A percentile compares a stretch with the other conserved stretches of the same genome.
phyloP scores from a whole-genome alignment of 164 flowering plant species.

The Berberis thunbergii region DNA sequence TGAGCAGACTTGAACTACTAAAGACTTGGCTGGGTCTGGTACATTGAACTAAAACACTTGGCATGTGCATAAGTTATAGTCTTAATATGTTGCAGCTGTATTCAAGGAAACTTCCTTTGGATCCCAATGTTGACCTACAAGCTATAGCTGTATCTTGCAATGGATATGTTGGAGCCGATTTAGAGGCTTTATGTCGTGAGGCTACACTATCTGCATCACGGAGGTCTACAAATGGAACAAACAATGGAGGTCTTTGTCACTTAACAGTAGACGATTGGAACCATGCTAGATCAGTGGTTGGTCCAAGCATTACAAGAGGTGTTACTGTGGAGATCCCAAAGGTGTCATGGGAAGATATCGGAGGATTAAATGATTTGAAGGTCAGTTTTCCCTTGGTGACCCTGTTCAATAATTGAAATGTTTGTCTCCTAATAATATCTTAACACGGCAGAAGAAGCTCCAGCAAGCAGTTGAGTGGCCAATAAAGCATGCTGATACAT shows the following conservation, averaged over 20 bases:
- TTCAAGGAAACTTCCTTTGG: conserved; percentile 57
- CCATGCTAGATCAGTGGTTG: conserved; percentile 58
- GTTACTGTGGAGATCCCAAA: conserved; percentile 81
- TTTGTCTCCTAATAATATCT: not conserved
- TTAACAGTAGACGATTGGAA: conserved; percentile 71
- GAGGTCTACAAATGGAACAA: conserved; percentile 27
- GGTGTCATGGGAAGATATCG: conserved; percentile 94
- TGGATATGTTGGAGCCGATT: conserved; percentile 96
- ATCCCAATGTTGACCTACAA: conserved; percentile 45
- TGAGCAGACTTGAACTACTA: too few species aligned
- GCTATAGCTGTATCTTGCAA: conserved; percentile 80
- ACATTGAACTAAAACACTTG: too few species aligned
- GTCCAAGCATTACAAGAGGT: conserved; percentile 95
- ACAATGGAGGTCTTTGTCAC: conserved; percentile 14
- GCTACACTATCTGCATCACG: conserved; percentile 45
- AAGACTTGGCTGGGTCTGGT: too few species aligned
- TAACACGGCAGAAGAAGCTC: conserved; percentile 63
- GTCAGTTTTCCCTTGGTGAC: conserved; percentile 22
- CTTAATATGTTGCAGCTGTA: conserved; percentile 46
- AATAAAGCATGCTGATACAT: conserved; percentile 65
- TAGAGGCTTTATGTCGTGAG: conserved; percentile 84
- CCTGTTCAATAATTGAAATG: not conserved
- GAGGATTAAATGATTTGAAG: conserved; percentile 82
- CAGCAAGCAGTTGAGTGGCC: conserved; percentile 98
- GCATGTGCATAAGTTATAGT: too few species aligned